Evolutionary conservation across 1,139 yeast genomes (phyloP).

Genomic region (Candida sp.): DNA sequence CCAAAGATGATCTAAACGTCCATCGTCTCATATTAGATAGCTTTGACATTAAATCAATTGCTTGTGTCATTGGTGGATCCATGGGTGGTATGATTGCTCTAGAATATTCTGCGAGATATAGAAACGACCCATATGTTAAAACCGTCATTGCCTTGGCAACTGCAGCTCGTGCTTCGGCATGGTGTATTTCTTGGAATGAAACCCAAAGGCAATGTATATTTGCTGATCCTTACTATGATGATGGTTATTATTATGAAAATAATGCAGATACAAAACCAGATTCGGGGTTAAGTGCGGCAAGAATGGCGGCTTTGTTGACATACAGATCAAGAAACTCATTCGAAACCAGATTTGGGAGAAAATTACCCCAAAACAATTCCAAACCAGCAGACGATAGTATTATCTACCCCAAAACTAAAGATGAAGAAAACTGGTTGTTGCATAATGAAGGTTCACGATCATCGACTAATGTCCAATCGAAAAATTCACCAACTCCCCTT

Average conservation of each 20-base stretch:
- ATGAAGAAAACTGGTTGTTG: conserved; percentile 44
- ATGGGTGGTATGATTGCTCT: conserved; percentile 99
- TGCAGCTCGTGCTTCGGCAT: conserved; percentile 91
- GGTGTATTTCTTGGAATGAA: conserved; percentile 99
- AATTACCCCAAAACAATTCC: conserved; percentile 19
- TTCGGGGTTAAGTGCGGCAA: conserved; percentile 89
- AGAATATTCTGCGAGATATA: conserved; percentile 73
- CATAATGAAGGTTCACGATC: conserved; percentile 41
- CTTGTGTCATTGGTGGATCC: conserved; percentile 92
- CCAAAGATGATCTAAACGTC: conserved; percentile 88
- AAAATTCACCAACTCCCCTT: conserved; percentile 4
- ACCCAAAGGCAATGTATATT: conserved; percentile 96
- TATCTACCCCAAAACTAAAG: conserved; percentile 36
- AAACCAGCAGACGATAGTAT: conserved; percentile 18
- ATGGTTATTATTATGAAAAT: conserved; percentile 74
- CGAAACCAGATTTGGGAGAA: conserved; percentile 86
- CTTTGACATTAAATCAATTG: conserved; percentile 70
- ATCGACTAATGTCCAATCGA: conserved; percentile 7
- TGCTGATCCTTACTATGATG: conserved; percentile 89
- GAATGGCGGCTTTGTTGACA: conserved; percentile 94
- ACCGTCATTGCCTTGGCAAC: conserved; percentile 86
- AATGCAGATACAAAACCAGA: conserved; percentile 66
- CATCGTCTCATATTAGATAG: conserved; percentile 74
- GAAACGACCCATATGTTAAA: conserved; percentile 67
- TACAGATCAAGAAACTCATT: conserved; percentile 91